Conservation (phyloP, 257 asterid genomes). For the Henckelia pumila region DNA sequence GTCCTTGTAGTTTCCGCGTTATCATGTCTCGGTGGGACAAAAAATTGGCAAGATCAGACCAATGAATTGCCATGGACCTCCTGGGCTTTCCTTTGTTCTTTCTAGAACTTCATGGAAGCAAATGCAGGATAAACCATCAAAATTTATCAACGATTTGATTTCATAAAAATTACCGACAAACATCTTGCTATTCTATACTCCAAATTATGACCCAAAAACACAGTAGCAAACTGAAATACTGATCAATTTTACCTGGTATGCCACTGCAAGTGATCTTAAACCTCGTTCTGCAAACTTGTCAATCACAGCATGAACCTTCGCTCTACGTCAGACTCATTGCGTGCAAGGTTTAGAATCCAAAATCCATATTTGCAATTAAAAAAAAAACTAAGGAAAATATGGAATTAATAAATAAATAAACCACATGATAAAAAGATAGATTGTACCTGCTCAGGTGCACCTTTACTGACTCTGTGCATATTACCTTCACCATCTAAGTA, state of each 20-base stretch:
- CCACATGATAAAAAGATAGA: background rate
- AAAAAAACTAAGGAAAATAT: too few species aligned
- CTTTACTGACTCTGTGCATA: slow-evolving; percentile 60
- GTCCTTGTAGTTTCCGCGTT: slow-evolving; percentile 26
- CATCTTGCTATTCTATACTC: too few species aligned
- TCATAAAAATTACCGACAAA: too few species aligned
- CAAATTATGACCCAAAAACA: too few species aligned
- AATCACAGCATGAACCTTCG: slow-evolving; percentile 71
- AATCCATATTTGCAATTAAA: slow-evolving; percentile 11
- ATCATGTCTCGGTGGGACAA: slow-evolving; percentile 96
- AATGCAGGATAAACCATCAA: slow-evolving; percentile 15
- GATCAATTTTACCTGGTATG: slow-evolving; percentile 64
- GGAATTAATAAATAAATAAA: background rate
- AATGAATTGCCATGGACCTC: slow-evolving; percentile 89
- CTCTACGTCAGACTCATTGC: slow-evolving; percentile 72
- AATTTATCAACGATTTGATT: slow-evolving; percentile 7
- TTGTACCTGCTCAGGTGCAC: slow-evolving; percentile 62
- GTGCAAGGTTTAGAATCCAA: slow-evolving; percentile 79
- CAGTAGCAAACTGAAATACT: background rate
- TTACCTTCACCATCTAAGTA: slow-evolving; percentile 46
- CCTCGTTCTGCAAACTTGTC: slow-evolving; percentile 95
- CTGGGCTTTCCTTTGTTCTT: slow-evolving; percentile 69
- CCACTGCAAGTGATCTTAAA: slow-evolving; percentile 82
- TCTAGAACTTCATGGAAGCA: slow-evolving; percentile 78
- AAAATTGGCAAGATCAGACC: slow-evolving; percentile 93